Percentiles rank a stretch among this genome's conserved stretches.
These are phyloP conservation scores for Russula sp. DNA, from an alignment of 768 basidiomycete genomes.

Conservation along the genomic window DNA sequence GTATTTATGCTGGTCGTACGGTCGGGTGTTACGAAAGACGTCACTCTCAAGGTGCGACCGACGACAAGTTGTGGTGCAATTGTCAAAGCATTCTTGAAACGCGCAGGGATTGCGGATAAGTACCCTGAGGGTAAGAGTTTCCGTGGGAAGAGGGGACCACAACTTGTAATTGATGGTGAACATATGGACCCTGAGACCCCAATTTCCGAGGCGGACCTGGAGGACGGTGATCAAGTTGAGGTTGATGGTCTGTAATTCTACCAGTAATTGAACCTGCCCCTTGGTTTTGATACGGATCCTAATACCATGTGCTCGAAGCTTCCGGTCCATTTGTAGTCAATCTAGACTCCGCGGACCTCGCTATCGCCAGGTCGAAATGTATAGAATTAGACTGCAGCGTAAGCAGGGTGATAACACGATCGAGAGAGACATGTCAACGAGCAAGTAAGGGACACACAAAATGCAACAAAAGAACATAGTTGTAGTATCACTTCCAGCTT, in stretches of 20 bases:
- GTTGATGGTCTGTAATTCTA: slow-evolving; percentile 29
- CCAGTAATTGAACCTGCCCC: too few relatives aligned
- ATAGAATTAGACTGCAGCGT: slow-evolving; percentile 10
- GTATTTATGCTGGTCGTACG: slow-evolving; percentile 63
- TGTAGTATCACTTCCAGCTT: slow-evolving; percentile 35
- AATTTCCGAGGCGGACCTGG: slow-evolving; percentile 63
- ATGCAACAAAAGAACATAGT: background rate
- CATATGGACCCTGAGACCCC: slow-evolving; percentile 49
- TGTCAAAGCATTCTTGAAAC: slow-evolving; percentile 66
- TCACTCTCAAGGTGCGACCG: slow-evolving; percentile 61
- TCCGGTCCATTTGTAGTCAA: background rate
- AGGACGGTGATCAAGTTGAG: slow-evolving; percentile 77
- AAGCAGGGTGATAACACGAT: background rate
- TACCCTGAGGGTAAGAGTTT: slow-evolving; percentile 36
- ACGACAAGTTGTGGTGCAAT: slow-evolving; percentile 74
- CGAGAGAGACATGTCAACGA: background rate
- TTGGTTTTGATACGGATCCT: slow-evolving; percentile 2
- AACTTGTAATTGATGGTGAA: slow-evolving; percentile 63
- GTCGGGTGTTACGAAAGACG: slow-evolving; percentile 46
- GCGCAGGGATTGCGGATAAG: slow-evolving; percentile 50
- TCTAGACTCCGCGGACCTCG: background rate
- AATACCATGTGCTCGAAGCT: background rate
- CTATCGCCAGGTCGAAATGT: background rate
- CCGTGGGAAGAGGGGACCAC: slow-evolving; percentile 34
- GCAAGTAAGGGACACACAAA: background rate